These are phyloP conservation scores for Trapa bicornis DNA, from an alignment of 345 rosid genomes.

Conservation along the genomic window DNA sequence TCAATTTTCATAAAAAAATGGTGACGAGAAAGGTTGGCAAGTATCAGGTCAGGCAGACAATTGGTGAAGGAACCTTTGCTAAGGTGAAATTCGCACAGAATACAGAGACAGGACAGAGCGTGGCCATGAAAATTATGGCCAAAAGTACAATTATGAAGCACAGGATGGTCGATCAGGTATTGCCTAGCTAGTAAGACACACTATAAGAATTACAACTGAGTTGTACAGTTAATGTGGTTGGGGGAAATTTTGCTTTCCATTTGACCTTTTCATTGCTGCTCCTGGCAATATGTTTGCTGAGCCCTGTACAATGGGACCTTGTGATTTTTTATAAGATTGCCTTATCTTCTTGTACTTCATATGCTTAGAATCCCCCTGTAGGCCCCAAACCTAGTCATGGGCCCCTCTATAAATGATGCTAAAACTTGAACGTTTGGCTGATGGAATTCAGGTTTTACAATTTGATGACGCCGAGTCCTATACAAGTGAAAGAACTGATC, in stretches of 20 bases:
- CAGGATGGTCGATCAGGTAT: constrained; percentile 88
- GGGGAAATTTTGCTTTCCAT: neutral
- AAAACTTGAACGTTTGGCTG: no score
- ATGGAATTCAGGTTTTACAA: no score
- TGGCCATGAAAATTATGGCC: constrained; percentile 76
- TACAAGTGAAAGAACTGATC: neutral
- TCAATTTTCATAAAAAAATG: constrained; percentile 12
- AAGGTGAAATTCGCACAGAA: constrained; percentile 90
- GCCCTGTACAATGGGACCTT: no score
- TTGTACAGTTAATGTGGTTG: no score
- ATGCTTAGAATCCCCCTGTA: no score
- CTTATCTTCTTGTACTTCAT: no score
- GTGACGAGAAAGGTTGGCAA: constrained; percentile 51
- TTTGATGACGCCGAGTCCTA: neutral
- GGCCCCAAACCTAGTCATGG: no score
- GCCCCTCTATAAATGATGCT: no score
- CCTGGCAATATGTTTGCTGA: no score
- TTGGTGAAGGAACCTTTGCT: constrained; percentile 91
- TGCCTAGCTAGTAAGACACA: neutral
- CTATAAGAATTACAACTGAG: neutral
- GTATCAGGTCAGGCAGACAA: constrained; percentile 73
- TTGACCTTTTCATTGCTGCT: no score
- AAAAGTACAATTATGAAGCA: constrained; percentile 72
- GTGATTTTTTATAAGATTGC: no score
- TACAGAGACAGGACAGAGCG: constrained; percentile 55